Evolutionary conservation across 176 grass and related monocot genomes (phyloP).

Genomic region (Pontederia paniculata): DNA sequence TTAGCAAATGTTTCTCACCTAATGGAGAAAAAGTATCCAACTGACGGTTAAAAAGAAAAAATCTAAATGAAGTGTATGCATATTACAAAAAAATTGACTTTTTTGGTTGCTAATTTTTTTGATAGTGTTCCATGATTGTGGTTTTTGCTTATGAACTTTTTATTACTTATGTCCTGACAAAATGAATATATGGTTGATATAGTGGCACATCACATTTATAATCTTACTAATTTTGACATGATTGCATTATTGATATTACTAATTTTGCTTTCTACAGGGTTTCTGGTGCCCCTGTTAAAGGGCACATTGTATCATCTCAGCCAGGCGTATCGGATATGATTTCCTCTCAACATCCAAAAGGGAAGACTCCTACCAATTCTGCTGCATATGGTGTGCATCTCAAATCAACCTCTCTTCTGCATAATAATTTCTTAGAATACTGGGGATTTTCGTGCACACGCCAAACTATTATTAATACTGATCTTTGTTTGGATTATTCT

Average conservation of each 20-base stretch:
- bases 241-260: not conserved
- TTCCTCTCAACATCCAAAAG: slow-evolving; percentile 24
- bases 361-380: slow-evolving; percentile 34
- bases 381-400: slow-evolving; percentile 45
- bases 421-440: not conserved
- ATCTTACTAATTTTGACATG: no score
- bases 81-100: no score
- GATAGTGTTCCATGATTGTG: no score
- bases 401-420: not conserved
- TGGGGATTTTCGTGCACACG: not conserved
- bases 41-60: no score
- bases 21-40: no score
- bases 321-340: slow-evolving; percentile 14
- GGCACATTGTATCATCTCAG: slow-evolving; percentile 20
- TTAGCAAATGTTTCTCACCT: no score
- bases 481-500: not conserved
- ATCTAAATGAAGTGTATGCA: no score
- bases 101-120: no score
- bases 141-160: no score
- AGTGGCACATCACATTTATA: no score
- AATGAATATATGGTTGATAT: no score
- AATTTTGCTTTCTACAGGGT: slow-evolving; percentile 19
- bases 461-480: not conserved
- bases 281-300: slow-evolving; percentile 20
- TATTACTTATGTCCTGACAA: no score